phyloP scores from a whole-genome alignment of 2,329 filamentous ascomycete species.

The Dothideomycetes sp. region DNA sequence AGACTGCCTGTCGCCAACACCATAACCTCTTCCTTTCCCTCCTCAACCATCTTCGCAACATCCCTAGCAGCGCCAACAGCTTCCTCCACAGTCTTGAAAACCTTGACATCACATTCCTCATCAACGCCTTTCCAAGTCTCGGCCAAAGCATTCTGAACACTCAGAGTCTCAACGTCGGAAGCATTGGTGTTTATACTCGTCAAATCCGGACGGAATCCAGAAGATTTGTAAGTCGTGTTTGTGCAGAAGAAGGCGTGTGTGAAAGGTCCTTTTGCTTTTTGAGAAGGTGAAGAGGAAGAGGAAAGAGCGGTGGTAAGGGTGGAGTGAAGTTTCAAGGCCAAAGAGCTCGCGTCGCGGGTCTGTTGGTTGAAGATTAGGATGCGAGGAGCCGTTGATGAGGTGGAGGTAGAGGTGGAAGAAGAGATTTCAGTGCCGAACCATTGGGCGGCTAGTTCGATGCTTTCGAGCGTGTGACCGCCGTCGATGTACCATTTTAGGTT shows the following conservation, averaged over 20 bases:
- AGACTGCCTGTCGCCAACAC: slow-evolving; percentile 75
- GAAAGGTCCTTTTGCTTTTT: slow-evolving; percentile 41
- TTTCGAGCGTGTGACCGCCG: slow-evolving; percentile 80
- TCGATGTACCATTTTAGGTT: slow-evolving; percentile 71
- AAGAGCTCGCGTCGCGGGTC: slow-evolving; percentile 61
- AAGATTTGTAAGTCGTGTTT: slow-evolving; percentile 57
- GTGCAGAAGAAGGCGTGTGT: slow-evolving; percentile 71
- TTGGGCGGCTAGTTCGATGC: slow-evolving; percentile 61
- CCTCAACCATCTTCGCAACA: slow-evolving; percentile 19
- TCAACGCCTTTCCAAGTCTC: slow-evolving; percentile 50
- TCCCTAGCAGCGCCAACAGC: slow-evolving; percentile 51
- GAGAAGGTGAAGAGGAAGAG: slow-evolving; percentile 17
- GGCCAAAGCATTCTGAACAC: slow-evolving; percentile 60
- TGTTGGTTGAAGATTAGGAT: slow-evolving; percentile 89
- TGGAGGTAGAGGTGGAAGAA: slow-evolving; percentile 21
- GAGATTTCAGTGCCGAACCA: slow-evolving; percentile 57
- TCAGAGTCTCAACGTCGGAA: slow-evolving; percentile 47
- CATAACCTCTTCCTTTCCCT: slow-evolving; percentile 39
- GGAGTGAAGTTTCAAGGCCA: slow-evolving; percentile 55
- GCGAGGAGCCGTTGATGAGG: slow-evolving; percentile 29
- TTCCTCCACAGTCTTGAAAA: slow-evolving; percentile 59
- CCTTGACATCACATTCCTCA: slow-evolving; percentile 44
- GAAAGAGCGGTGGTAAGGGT: slow-evolving; percentile 40
- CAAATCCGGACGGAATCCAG: slow-evolving; percentile 55
- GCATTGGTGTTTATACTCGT: slow-evolving; percentile 53